Evolutionary conservation across 768 basidiomycete genomes (phyloP).

Genomic region (Strobilomyces confusus): DNA sequence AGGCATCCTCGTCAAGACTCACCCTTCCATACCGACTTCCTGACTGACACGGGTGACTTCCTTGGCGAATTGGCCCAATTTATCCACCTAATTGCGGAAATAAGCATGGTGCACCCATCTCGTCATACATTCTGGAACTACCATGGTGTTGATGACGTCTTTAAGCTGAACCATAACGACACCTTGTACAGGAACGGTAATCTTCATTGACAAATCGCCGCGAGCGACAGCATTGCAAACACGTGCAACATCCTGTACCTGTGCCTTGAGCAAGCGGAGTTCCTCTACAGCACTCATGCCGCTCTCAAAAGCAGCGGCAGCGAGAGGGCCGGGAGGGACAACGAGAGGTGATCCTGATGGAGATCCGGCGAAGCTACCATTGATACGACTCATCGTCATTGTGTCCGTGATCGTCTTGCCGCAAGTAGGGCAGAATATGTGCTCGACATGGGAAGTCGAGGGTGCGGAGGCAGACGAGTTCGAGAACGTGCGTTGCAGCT

Average conservation of each 20-base stretch:
- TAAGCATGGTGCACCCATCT: slow-evolving; percentile 10
- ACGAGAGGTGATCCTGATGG: slow-evolving; percentile 39
- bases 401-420: slow-evolving; percentile 47
- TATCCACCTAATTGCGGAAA: slow-evolving; percentile 45
- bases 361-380: slow-evolving; percentile 22
- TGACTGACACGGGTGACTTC: slow-evolving; percentile 85
- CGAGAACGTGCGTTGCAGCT: slow-evolving; percentile 30
- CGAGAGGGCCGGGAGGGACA: slow-evolving; percentile 53
- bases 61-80: slow-evolving; percentile 83
- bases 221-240: slow-evolving; percentile 79
- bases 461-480: slow-evolving; percentile 41
- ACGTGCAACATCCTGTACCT: slow-evolving; percentile 77
- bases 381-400: slow-evolving; percentile 33
- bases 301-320: slow-evolving; percentile 52
- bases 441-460: slow-evolving; percentile 38
- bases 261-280: slow-evolving; percentile 73
- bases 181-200: slow-evolving; percentile 74
- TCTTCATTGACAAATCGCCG: slow-evolving; percentile 74
- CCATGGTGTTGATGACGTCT: slow-evolving; percentile 72
- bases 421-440: slow-evolving; percentile 52
- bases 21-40: slow-evolving; percentile 83
- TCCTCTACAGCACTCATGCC: slow-evolving; percentile 74
- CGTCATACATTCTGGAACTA: slow-evolving; percentile 17
- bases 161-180: slow-evolving; percentile 79
- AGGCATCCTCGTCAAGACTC: slow-evolving; percentile 18